A percentile compares a stretch with the other conserved stretches of the same genome.
Evolutionary conservation across 176 grass and related monocot species (phyloP).

Genomic region (Stipa capillata): DNA sequence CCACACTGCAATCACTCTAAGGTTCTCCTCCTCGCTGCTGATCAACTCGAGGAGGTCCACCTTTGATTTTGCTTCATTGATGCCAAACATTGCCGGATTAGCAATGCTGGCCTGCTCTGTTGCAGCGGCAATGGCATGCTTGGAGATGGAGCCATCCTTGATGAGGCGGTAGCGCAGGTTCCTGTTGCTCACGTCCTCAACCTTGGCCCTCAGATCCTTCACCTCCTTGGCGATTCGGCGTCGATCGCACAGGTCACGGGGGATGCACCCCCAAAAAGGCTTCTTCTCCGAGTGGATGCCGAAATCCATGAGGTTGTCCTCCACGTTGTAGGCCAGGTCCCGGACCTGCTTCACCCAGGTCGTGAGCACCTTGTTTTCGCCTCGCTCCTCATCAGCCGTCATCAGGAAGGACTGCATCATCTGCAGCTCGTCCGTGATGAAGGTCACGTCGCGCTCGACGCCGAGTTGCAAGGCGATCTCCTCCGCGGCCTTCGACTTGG

Average conservation of each 20-base stretch:
- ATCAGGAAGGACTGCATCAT: slow-evolving; percentile 23
- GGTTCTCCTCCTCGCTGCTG: not conserved
- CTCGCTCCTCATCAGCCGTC: not conserved
- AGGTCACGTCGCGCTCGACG: not conserved
- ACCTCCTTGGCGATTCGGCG: not conserved
- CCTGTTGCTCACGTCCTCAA: slow-evolving; percentile 19
- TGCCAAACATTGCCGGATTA: not conserved
- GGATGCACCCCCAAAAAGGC: not conserved
- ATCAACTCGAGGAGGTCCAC: not conserved
- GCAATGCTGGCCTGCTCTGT: not conserved
- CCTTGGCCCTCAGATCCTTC: not conserved
- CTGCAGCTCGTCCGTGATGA: slow-evolving; percentile 14
- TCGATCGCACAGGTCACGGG: not conserved
- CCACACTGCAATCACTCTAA: not conserved
- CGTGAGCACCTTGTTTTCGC: not conserved
- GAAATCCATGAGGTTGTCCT: slow-evolving; percentile 23
- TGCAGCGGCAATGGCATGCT: not conserved
- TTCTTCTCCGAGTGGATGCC: not conserved
- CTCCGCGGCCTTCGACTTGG: not conserved
- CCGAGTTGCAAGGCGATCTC: not conserved
- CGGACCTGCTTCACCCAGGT: slow-evolving; percentile 27
- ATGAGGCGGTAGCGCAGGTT: not conserved
- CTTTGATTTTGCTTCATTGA: not conserved
- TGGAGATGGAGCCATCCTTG: not conserved
- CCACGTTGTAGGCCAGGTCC: slow-evolving; percentile 13